A percentile compares a stretch with the other conserved stretches of the same genome.
These are phyloP conservation scores for Gomphus bonarii DNA, from an alignment of 1,284 basidiomycete species.

Conservation along the genomic window DNA sequence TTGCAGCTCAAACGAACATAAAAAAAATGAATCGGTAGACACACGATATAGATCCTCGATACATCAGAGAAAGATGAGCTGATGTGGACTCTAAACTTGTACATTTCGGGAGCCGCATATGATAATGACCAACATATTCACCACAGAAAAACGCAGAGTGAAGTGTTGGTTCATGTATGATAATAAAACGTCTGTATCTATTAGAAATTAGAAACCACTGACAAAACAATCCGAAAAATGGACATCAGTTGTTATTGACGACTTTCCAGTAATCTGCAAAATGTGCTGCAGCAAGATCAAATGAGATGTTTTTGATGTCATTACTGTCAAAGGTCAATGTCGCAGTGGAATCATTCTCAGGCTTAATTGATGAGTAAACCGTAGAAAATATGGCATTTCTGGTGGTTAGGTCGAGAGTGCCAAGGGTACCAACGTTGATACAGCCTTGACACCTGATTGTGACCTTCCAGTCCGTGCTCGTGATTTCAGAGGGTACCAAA, in stretches of 20 bases:
- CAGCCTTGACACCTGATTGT: not conserved
- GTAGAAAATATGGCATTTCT: not conserved
- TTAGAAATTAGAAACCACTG: too few species aligned
- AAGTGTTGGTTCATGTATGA: too few species aligned
- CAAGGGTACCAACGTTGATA: not conserved
- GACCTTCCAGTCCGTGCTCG: not conserved
- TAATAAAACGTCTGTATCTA: too few species aligned
- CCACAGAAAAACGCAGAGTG: too few species aligned
- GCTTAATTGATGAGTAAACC: not conserved
- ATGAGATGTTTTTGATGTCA: not conserved
- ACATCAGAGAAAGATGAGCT: too few species aligned
- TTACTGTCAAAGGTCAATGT: not conserved
- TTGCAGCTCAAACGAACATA: too few species aligned
- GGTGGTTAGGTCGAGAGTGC: not conserved
- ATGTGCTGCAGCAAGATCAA: not conserved
- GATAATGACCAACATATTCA: too few species aligned
- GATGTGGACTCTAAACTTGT: too few species aligned
- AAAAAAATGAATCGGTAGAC: too few species aligned
- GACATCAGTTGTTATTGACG: not conserved
- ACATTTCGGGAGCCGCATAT: too few species aligned
- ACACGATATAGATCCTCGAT: too few species aligned
- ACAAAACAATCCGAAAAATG: too few species aligned
- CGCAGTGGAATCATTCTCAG: not conserved
- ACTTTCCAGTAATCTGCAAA: not conserved
- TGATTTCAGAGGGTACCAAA: not conserved